Percentiles rank a stretch among this genome's conserved stretches.
Evolutionary conservation across 495 filamentous ascomycete species (phyloP).

Genomic region (Penicillium coffeae): DNA sequence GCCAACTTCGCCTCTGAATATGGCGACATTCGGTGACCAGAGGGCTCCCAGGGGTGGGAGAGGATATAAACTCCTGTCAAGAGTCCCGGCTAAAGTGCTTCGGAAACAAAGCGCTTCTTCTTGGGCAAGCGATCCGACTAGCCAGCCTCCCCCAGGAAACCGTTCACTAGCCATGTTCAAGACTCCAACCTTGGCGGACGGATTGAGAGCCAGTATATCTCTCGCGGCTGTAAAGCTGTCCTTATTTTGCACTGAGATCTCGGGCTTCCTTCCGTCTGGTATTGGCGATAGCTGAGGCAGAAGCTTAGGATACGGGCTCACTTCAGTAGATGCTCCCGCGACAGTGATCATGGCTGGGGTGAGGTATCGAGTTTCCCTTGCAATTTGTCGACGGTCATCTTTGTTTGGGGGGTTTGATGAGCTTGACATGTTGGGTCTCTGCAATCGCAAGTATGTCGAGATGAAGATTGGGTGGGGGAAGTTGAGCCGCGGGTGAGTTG

Average conservation of each 20-base stretch:
- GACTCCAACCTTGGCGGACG: constrained; percentile 9
- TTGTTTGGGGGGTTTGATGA: constrained; percentile 6
- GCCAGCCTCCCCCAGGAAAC: constrained; percentile 52
- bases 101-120: constrained; percentile 60
- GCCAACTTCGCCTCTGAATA: constrained; percentile 41
- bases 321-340: constrained; percentile 1
- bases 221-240: constrained; percentile 12
- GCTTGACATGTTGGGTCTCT: neutral
- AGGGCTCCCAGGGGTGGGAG: constrained; percentile 47
- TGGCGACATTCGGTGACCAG: constrained; percentile 43
- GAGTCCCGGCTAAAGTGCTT: constrained; percentile 49
- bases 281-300: neutral
- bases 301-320: constrained; percentile 1
- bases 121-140: constrained; percentile 50
- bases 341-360: constrained; percentile 2
- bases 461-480: too few relatives aligned
- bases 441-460: too few relatives aligned
- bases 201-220: neutral
- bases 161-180: constrained; percentile 56
- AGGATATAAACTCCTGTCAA: constrained; percentile 52
- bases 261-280: neutral
- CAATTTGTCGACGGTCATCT: constrained; percentile 3
- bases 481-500: too few relatives aligned
- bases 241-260: constrained; percentile 3
- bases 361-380: constrained; percentile 2